Evolutionary conservation across 2,329 filamentous ascomycete species (phyloP), one percentile per base, ranked within the genome.

Genomic region (Calonectria honghensis): DNA sequence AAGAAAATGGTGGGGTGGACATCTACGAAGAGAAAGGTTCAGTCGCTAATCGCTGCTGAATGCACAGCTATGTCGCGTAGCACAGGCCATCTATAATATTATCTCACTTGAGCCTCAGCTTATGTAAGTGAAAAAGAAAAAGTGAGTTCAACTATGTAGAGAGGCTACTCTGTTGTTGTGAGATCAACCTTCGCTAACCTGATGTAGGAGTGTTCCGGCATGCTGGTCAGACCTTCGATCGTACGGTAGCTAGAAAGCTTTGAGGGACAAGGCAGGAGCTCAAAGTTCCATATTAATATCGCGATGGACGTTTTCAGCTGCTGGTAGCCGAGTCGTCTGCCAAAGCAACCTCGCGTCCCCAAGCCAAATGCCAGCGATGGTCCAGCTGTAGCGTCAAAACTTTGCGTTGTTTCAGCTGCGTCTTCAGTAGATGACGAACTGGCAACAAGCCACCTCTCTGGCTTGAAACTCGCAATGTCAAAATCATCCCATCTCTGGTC

Each of bases 401-500:
- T 31, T 54, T 54, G 51, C 18, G 51, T 54, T 54, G 51, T 54
- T 4, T 74, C 24, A 2, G 68, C 32, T 31, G 70, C 77, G 0
- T 45, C 14, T 0, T 51, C 69, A 4, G 39, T 70, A 3, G 24
- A 63, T 6, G 70, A 80, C 57, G 65, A 70, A 32, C 51, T 32
- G 51, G 51, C 14, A 54, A 32, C 51, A 0, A 86, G 78, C 85
- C 85, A 87, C 6, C 85, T 75, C 71, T 87, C 85, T 0, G 85
- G 85, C 29, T 78, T 67, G 57, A 86, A 87, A 0, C 73, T 54
- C 41, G 37, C 76, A 61, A 72, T 75, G 48, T 77, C 80, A n/a
- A 54, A 73, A 41, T 82, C 75, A 4, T 82, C 82, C 79, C 59
- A 81, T 54, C 29, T 54, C 51, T n/a, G 52, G 29, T 72, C 63